phyloP scores from a whole-genome alignment of 1,284 basidiomycete genomes.

The Sporisorium iseilematis-ciliati region DNA sequence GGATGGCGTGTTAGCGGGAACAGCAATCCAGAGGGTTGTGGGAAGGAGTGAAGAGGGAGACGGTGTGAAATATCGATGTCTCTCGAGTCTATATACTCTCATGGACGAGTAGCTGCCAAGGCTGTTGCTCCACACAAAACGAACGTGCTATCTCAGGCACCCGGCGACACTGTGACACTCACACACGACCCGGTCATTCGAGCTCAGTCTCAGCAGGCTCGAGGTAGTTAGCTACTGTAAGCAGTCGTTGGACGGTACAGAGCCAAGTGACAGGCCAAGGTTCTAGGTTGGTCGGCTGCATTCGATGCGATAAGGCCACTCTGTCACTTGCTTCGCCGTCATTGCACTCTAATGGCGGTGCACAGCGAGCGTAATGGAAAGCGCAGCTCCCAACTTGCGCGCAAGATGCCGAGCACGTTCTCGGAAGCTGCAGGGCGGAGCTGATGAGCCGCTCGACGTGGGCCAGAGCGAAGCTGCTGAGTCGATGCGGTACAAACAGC shows the following conservation, averaged over 20 bases:
- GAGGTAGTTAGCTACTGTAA: too few species aligned
- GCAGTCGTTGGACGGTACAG: neutral
- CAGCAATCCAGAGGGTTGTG: conserved; percentile 28
- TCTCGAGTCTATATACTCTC: conserved; percentile 21
- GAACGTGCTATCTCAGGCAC: conserved; percentile 1
- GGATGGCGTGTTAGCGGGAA: conserved; percentile 19
- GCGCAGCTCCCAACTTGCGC: neutral
- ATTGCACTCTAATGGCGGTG: conserved; percentile 7
- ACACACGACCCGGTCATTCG: neutral
- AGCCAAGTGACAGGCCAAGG: conserved; percentile 10
- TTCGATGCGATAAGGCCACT: conserved; percentile 5
- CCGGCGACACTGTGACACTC: neutral
- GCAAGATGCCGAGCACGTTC: conserved; percentile 8
- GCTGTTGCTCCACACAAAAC: neutral
- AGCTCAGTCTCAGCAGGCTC: neutral
- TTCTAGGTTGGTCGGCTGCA: conserved; percentile 6
- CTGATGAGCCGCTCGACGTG: neutral
- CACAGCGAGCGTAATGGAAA: neutral
- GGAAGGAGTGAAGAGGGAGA: neutral
- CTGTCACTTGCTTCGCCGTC: neutral
- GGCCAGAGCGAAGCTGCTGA: neutral
- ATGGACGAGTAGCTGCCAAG: neutral
- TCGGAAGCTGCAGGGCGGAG: neutral
- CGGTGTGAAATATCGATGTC: neutral
- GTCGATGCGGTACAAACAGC: neutral